phyloP scores from a whole-genome alignment of 208 protist species.

The Eutreptiella sp. region DNA sequence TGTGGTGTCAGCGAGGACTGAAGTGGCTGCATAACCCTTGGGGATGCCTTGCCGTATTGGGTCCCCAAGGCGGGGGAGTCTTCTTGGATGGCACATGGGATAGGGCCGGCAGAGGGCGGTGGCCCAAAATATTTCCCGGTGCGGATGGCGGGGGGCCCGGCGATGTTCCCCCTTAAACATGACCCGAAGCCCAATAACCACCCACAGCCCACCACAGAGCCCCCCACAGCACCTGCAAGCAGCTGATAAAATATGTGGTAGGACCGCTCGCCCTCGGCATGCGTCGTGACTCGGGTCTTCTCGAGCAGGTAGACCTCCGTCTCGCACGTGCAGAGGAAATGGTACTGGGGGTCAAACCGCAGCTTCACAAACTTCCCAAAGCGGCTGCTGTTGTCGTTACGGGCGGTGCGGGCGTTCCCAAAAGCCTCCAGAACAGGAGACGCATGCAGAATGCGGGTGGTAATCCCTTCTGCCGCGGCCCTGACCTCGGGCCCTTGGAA shows the following conservation, averaged over 20 bases:
- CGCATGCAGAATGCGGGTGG: conserved; percentile 34
- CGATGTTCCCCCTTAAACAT: too few species aligned
- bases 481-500: neutral
- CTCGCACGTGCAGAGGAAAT: conserved; percentile 2
- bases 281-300: conserved; percentile 26
- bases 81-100: too few species aligned
- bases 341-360: conserved; percentile 24
- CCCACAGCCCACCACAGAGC: too few species aligned
- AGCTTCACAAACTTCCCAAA: conserved; percentile 33
- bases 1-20: too few species aligned
- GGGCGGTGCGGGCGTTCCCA: conserved; percentile 47
- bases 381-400: conserved; percentile 41
- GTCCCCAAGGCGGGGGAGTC: too few species aligned
- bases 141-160: too few species aligned
- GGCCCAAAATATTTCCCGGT: too few species aligned
- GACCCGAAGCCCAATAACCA: too few species aligned
- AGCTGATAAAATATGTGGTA: conserved; percentile 67
- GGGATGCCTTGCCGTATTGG: too few species aligned
- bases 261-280: conserved; percentile 44
- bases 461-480: neutral
- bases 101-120: too few species aligned
- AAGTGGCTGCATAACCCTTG: too few species aligned
- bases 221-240: conserved; percentile 38
- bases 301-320: conserved; percentile 29
- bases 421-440: conserved; percentile 52